Evolutionary conservation across 768 basidiomycete species (phyloP).

Genomic region (Exsudoporus frostii): DNA sequence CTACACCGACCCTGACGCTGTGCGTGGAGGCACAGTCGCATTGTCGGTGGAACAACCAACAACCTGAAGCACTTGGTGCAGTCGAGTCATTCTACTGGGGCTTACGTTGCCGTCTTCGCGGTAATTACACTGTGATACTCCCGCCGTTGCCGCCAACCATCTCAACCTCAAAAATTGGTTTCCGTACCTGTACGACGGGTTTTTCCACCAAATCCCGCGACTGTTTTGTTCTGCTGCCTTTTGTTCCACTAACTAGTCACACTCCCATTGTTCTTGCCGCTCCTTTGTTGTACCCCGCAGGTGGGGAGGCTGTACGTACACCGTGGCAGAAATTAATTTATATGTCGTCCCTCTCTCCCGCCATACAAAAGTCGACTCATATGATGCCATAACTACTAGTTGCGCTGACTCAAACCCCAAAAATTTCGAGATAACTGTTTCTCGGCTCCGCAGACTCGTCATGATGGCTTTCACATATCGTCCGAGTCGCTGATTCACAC

Average conservation of each 20-base stretch:
- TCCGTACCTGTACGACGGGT: background rate
- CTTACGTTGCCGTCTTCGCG: constrained; percentile 4
- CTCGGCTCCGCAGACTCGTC: background rate
- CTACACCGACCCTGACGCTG: background rate
- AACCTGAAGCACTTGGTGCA: background rate
- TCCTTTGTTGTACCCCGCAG: constrained; percentile 16
- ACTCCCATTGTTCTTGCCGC: constrained; percentile 16
- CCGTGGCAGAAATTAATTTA: background rate
- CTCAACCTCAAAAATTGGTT: background rate
- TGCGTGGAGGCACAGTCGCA: background rate
- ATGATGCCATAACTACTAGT: constrained; percentile 13
- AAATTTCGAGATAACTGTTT: background rate
- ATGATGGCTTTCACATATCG: too few relatives aligned
- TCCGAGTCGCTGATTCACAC: too few relatives aligned
- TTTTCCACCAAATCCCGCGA: background rate
- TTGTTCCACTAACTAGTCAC: constrained; percentile 20
- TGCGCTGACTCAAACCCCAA: background rate
- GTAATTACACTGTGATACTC: background rate
- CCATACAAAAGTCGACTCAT: background rate
- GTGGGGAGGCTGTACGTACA: constrained; percentile 10
- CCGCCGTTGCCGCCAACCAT: constrained; percentile 3
- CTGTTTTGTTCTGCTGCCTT: background rate
- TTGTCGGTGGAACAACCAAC: background rate
- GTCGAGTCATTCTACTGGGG: background rate
- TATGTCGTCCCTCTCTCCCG: background rate